Percentiles rank a stretch among this genome's conserved stretches.
These are phyloP conservation scores for Heterobasidion irregulare DNA, from an alignment of 1,284 basidiomycete species.

Conservation along the genomic window DNA sequence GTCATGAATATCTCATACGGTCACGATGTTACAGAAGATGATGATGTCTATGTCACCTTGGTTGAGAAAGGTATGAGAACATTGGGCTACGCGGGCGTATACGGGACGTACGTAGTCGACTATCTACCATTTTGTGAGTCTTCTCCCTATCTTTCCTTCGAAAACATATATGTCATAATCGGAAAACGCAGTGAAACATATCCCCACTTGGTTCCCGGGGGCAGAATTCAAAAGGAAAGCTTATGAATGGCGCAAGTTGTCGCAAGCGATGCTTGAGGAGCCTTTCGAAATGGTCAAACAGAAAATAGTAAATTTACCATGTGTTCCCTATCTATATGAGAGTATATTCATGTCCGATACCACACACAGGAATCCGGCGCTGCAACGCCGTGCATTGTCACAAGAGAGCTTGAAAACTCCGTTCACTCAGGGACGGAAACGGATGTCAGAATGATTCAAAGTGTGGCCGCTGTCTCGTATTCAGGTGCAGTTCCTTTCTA, in stretches of 20 bases:
- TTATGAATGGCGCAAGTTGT: not conserved
- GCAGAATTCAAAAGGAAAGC: slow-evolving; percentile 42
- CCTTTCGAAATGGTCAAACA: not conserved
- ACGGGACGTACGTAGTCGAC: slow-evolving; percentile 19
- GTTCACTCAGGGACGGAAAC: not conserved
- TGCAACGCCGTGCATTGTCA: not conserved
- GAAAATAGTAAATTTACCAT: not conserved
- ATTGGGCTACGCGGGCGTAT: slow-evolving; percentile 12
- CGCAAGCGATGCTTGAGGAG: not conserved
- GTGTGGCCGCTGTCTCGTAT: not conserved
- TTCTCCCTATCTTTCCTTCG: not conserved
- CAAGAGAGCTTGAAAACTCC: not conserved
- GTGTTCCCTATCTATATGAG: too few relatives aligned
- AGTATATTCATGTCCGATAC: not conserved
- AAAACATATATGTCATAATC: not conserved
- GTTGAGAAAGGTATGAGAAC: slow-evolving; percentile 14
- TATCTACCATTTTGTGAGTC: slow-evolving; percentile 17
- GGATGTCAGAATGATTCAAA: not conserved
- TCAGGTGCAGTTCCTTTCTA: slow-evolving; percentile 12
- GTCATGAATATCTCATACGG: slow-evolving; percentile 4
- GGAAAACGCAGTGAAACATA: slow-evolving; percentile 36
- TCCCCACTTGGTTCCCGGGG: slow-evolving; percentile 61
- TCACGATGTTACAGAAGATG: slow-evolving; percentile 1
- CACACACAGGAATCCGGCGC: not conserved
- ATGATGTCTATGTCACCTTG: slow-evolving; percentile 14